Base-by-base conservation (phyloP, 2,329 filamentous ascomycete genomes). In the Cytospora mali region DNA sequence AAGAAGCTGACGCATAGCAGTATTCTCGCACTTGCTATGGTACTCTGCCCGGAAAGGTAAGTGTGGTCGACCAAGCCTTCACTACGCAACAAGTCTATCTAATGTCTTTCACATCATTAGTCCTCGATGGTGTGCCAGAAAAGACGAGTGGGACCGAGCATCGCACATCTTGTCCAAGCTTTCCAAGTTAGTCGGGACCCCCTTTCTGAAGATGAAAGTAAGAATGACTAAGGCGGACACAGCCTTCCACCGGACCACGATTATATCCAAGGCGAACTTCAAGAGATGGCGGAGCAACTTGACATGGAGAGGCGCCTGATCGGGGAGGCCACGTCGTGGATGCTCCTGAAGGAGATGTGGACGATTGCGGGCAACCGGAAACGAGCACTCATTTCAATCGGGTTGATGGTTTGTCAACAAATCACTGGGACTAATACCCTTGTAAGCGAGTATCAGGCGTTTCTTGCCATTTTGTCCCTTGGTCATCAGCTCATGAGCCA, bases 101-200 rank as follows among this genome's bases (percentile, higher is more conserved):
- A n/a, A 33, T 18, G 35, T 35, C 13, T 21, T 14, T 5, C 79
- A 81, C 64, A n/a, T n/a, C n/a, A 46, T 13, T 21, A 88, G 85
- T 7, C 88, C 88, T 16, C 82, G 88, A 67, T 91, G 85, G 83
- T 81, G 88, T 27, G 88, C 88, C 27, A 84, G 86, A 67, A 81
- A 85, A 68, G 87, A 90, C 68, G 81, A 87, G 66, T 90, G 87
- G 87, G 88, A 91, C 64, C 78, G 83, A 48, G 85, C 88, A 1
- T 82, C 80, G 3, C 64, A 64, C 0, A 81, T 86, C 21, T 79
- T 92, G 7, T 78, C 82, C 23, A 77, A 74, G 42, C 78, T 91
- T 48, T 70, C 76, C 62, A 69, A 71, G 75, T 77, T 66, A 67
- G 70, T 61, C n/a, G 11, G 4, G n/a, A 46, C 3, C 42, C 5